A percentile compares a stretch with the other conserved stretches of the same genome.
Evolutionary conservation across 257 asterid genomes (phyloP).

Genomic region (Marsdenia floribunda): DNA sequence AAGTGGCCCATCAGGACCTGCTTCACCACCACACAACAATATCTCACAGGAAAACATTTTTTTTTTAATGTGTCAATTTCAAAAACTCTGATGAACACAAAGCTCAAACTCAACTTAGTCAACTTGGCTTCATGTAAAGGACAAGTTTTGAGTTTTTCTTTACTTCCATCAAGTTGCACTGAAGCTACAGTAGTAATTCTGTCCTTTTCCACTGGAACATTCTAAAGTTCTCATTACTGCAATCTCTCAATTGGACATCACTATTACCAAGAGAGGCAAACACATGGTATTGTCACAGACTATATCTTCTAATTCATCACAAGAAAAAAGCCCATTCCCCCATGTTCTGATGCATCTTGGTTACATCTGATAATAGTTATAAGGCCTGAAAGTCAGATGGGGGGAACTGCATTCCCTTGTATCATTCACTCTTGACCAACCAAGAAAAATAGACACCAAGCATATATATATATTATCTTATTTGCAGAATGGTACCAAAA

Average conservation of each 20-base stretch:
- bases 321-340: conserved; percentile 51
- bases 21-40: conserved; percentile 45
- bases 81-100: conserved; percentile 23
- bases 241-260: conserved; percentile 26
- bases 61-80: conserved; percentile 23
- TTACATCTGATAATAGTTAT: conserved; percentile 26
- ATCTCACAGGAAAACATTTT: conserved; percentile 16
- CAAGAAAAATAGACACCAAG: neutral
- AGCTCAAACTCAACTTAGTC: conserved; percentile 35
- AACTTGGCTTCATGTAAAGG: conserved; percentile 24
- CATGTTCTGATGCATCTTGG: conserved; percentile 34
- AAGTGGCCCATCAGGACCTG: conserved; percentile 39
- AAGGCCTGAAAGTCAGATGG: conserved; percentile 21
- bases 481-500: conserved; percentile 1
- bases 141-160: conserved; percentile 38
- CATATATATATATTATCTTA: neutral
- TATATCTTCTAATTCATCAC: conserved; percentile 29
- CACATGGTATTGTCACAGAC: conserved; percentile 50
- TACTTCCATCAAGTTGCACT: conserved; percentile 16
- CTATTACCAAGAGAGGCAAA: conserved; percentile 31
- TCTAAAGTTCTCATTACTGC: conserved; percentile 23
- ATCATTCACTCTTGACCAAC: neutral
- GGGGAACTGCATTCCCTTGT: conserved; percentile 17
- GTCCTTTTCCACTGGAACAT: conserved; percentile 37
- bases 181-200: conserved; percentile 32